These are phyloP conservation scores for Parathielavia hyrcaniae DNA, from an alignment of 495 filamentous ascomycete species.

Conservation along the genomic window DNA sequence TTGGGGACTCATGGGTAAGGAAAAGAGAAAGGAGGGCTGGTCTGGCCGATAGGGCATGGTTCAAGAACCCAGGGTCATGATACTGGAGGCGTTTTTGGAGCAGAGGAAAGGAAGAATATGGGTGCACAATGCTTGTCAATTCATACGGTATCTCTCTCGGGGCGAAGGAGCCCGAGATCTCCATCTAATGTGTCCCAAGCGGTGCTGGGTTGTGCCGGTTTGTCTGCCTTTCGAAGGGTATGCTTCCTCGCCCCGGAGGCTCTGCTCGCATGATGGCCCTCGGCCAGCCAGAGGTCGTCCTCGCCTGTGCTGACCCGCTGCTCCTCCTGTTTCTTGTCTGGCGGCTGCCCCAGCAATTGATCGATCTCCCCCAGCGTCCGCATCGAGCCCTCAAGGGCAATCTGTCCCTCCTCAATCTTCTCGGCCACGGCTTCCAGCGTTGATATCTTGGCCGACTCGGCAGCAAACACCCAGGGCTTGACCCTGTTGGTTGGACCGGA, in stretches of 20 bases:
- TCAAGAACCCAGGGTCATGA: slow-evolving; percentile 5
- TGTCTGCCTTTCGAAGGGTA: slow-evolving; percentile 23
- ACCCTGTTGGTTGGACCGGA: slow-evolving; percentile 37
- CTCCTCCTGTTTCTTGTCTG: slow-evolving; percentile 11
- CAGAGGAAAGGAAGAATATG: slow-evolving; percentile 5
- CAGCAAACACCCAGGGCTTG: slow-evolving; percentile 47
- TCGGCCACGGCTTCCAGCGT: slow-evolving; percentile 45
- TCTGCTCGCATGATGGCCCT: slow-evolving; percentile 26
- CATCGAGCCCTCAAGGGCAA: slow-evolving; percentile 41
- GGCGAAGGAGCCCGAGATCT: slow-evolving; percentile 39
- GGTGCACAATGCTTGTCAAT: neutral
- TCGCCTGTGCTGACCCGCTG: slow-evolving; percentile 18
- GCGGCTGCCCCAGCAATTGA: slow-evolving; percentile 30
- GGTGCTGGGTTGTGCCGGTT: slow-evolving; percentile 26
- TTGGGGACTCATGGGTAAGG: no score
- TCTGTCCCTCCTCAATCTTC: slow-evolving; percentile 43
- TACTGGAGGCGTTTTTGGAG: slow-evolving; percentile 17
- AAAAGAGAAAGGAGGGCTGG: neutral
- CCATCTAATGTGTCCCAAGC: slow-evolving; percentile 44
- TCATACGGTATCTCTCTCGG: slow-evolving; percentile 19
- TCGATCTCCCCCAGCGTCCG: slow-evolving; percentile 36
- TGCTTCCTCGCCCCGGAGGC: slow-evolving; percentile 25
- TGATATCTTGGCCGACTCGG: slow-evolving; percentile 44
- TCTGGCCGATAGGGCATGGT: neutral
- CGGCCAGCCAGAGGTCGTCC: slow-evolving; percentile 34